Evolutionary conservation across 192 early-diverging fungal species (phyloP), one percentile per base, ranked within the genome.

Genomic region (Rhizophagus sp.): DNA sequence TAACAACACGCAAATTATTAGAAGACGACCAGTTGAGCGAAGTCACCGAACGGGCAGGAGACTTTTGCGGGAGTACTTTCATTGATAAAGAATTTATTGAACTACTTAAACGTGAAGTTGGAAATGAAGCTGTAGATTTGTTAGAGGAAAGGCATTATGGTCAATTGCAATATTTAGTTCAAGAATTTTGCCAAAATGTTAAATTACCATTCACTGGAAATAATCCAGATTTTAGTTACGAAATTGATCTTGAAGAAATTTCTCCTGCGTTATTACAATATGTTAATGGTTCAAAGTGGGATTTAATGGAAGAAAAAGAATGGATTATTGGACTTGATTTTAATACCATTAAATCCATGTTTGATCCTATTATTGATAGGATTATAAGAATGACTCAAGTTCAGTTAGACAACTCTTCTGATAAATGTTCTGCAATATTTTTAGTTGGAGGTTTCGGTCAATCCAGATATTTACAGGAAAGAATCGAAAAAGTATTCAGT

Each of bases 361-460:
- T n/a, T n/a, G n/a, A n/a, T n/a, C 9, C 87, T 22, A 85, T 90
- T 19, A 78, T 90, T 50, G 79, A 86, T 33, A 85, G 88, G 82
- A 87, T 90, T 3, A 36, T 90, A 11, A 79, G 76, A 25, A 69
- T 90, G 76, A 87, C 87, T 57, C 86, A 87, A 73, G 84, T 86
- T 27, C 87, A 88, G 44, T 61, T 90, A 15, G 76, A 84, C 27
- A 83, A 87, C 62, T 83, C 85, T 22, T 11, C 0, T 11, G 72
- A 81, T 27, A 74, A 79, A 12, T 79, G 87, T 24, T 84, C 87
- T 22, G 87, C 88, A n/a, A 84, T 90, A 39, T 86, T 90, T 52
- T 57, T 90, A 50, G 87, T 88, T 22, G 88, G 88, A 80, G 88
- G 88, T 1, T 90, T 90, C 78, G 85, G 88, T n/a, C 82, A 85